phyloP scores from a whole-genome alignment of 192 early-diverging fungal genomes.

The Coemansia sp. region DNA sequence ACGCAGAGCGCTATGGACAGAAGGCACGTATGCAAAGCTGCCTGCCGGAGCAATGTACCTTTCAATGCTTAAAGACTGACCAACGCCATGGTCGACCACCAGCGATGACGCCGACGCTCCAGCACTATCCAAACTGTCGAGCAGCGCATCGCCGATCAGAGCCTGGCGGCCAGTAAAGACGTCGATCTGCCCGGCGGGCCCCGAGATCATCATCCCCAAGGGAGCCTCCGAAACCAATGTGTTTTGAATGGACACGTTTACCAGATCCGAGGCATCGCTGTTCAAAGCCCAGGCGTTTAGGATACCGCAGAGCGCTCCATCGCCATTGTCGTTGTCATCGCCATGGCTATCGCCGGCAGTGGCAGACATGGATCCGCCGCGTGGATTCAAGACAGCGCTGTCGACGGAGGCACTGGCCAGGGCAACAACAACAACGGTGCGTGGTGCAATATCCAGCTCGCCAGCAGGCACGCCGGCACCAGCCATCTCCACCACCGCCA shows the following conservation, averaged over 20 bases:
- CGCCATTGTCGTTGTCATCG: too few relatives aligned
- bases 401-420: conserved; percentile 11
- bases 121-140: background rate
- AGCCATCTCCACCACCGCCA: conserved; percentile 9
- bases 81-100: background rate
- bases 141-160: conserved; percentile 20
- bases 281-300: conserved; percentile 27
- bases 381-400: background rate
- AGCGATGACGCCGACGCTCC: background rate
- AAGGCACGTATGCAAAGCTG: conserved; percentile 21
- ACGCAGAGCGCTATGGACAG: conserved; percentile 13
- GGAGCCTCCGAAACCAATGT: background rate
- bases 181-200: conserved; percentile 17
- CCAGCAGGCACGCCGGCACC: background rate
- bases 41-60: conserved; percentile 3
- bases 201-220: conserved; percentile 32
- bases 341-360: too few relatives aligned
- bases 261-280: background rate
- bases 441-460: background rate
- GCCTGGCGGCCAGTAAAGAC: conserved; percentile 14
- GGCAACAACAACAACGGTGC: conserved; percentile 11
- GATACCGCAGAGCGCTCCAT: background rate
- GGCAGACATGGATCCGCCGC: too few relatives aligned
- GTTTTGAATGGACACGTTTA: conserved; percentile 1
- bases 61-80: background rate